Conservation (phyloP, 352 stramenopile species). For the Globisporangium takayamanum region DNA sequence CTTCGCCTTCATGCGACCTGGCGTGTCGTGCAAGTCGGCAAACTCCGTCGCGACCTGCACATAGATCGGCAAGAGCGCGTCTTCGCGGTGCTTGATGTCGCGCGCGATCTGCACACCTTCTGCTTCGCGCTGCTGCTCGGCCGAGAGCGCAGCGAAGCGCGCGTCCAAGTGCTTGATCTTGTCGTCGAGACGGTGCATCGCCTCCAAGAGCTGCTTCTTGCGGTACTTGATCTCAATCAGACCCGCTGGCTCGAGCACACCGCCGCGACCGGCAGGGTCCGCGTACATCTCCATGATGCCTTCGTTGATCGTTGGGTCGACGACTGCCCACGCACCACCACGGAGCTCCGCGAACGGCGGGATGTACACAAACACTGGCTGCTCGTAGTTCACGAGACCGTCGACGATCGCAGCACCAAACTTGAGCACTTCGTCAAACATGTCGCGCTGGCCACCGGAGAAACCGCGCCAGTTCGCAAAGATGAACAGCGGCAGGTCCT, state of each 20-base stretch:
- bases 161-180: constrained; percentile 86
- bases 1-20: constrained; percentile 99
- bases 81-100: constrained; percentile 92
- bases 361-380: constrained; percentile 99
- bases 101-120: constrained; percentile 63
- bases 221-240: constrained; percentile 99
- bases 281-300: constrained; percentile 99
- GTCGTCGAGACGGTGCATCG: constrained; percentile 96
- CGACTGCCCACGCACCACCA: constrained; percentile 98
- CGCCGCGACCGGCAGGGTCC: constrained; percentile 89
- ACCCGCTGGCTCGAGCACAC: constrained; percentile 98
- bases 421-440: constrained; percentile 99
- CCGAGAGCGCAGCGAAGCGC: constrained; percentile 51
- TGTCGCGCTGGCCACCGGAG: constrained; percentile 98
- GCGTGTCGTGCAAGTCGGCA: constrained; percentile 99
- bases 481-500: constrained; percentile 99
- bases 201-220: constrained; percentile 94
- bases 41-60: constrained; percentile 98
- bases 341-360: constrained; percentile 97
- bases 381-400: constrained; percentile 96
- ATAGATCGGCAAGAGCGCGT: constrained; percentile 94
- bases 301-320: constrained; percentile 99
- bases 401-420: constrained; percentile 99
- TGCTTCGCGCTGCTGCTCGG: constrained; percentile 33
- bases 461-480: constrained; percentile 99